Percentiles rank a stretch among this genome's conserved stretches.
phyloP scores from a whole-genome alignment of 306 rosid genomes.

The Cyclanthera cordifolia region DNA sequence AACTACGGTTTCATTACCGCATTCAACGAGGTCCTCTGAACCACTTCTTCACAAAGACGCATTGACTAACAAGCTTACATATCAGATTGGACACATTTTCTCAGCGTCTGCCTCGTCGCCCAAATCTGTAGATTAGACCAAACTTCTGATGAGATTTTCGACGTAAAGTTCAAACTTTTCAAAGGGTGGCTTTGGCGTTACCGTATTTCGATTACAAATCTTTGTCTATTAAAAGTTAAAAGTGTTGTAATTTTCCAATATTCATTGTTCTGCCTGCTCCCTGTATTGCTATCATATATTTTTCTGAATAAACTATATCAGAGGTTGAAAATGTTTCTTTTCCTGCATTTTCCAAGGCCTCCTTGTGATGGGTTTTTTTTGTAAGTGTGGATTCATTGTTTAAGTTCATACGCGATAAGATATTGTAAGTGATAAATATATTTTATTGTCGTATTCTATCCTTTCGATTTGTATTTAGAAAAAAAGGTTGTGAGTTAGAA shows the following conservation, averaged over 20 bases:
- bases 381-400: no score
- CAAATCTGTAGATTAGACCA: slow-evolving; percentile 42
- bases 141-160: slow-evolving; percentile 1
- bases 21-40: slow-evolving; percentile 33
- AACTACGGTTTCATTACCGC: slow-evolving; percentile 22
- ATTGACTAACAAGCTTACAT: slow-evolving; percentile 22
- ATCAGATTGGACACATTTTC: slow-evolving; percentile 46
- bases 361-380: no score
- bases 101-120: slow-evolving; percentile 31
- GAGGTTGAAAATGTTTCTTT: no score
- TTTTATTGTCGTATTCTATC: no score
- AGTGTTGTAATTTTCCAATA: not conserved
- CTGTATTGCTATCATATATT: not conserved
- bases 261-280: not conserved
- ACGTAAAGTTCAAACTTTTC: slow-evolving; percentile 16
- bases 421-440: no score
- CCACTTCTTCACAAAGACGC: slow-evolving; percentile 45
- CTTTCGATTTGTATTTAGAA: no score
- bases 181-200: not conserved
- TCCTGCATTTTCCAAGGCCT: no score
- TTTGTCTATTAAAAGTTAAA: not conserved
- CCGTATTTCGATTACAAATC: not conserved
- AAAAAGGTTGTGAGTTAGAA: no score
- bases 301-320: not conserved
- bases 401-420: no score